phyloP scores from a whole-genome alignment of 1,284 basidiomycete genomes.

The Papiliotrema fonsecae region DNA sequence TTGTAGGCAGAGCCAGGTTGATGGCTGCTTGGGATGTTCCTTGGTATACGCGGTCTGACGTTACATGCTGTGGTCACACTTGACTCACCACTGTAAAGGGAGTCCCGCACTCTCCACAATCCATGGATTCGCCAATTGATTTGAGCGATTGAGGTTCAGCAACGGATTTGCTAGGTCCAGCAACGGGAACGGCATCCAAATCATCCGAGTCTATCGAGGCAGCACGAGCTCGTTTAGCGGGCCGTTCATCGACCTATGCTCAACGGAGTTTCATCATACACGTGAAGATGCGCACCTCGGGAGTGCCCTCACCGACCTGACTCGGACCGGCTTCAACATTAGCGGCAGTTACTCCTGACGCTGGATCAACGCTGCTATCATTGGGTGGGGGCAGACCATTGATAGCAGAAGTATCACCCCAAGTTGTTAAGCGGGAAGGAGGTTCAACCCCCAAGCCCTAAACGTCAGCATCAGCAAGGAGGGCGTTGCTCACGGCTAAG shows the following conservation, averaged over 20 bases:
- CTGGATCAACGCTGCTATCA: slow-evolving; percentile 26
- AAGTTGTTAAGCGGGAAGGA: slow-evolving; percentile 25
- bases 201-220: slow-evolving; percentile 59
- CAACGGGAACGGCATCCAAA: slow-evolving; percentile 51
- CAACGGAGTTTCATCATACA: no score
- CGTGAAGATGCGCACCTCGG: no score
- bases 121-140: slow-evolving; percentile 70
- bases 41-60: slow-evolving; percentile 76
- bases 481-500: slow-evolving; percentile 60
- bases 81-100: slow-evolving; percentile 80
- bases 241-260: no score
- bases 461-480: slow-evolving; percentile 1
- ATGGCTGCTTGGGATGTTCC: slow-evolving; percentile 56
- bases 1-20: slow-evolving; percentile 68
- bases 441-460: slow-evolving; percentile 46
- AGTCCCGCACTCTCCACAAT: slow-evolving; percentile 74
- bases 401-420: slow-evolving; percentile 24
- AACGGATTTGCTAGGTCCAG: background rate
- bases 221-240: slow-evolving; percentile 37
- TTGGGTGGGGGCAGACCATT: slow-evolving; percentile 5
- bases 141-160: slow-evolving; percentile 53
- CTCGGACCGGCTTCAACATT: slow-evolving; percentile 33
- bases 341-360: slow-evolving; percentile 30
- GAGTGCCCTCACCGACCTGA: slow-evolving; percentile 24
- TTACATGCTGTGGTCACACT: background rate